These are phyloP conservation scores for Pichia rugopelliculosa DNA, from an alignment of 805 yeast species.

Conservation along the genomic window DNA sequence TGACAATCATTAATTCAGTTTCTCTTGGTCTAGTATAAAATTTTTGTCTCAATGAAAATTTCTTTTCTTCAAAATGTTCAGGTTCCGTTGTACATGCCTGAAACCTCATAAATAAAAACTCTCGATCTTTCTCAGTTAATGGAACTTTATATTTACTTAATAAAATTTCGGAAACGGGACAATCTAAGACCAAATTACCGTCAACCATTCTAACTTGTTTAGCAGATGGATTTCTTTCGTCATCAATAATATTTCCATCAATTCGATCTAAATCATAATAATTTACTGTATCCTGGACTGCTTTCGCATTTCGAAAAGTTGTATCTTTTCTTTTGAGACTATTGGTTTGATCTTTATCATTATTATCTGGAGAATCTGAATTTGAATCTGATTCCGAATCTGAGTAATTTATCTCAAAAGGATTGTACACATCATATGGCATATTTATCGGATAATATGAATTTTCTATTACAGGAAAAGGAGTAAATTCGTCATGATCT, in stretches of 20 bases:
- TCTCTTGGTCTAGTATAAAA: constrained; percentile 70
- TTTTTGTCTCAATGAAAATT: constrained; percentile 77
- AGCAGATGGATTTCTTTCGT: constrained; percentile 18
- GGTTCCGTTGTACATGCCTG: constrained; percentile 95
- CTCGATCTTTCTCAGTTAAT: constrained; percentile 40
- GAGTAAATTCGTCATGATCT: constrained; percentile 25
- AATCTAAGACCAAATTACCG: constrained; percentile 81
- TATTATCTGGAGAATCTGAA: constrained; percentile 6
- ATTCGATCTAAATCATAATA: constrained; percentile 7
- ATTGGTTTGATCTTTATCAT: background rate
- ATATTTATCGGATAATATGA: constrained; percentile 29
- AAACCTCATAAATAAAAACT: constrained; percentile 83
- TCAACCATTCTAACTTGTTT: constrained; percentile 47
- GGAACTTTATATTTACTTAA: constrained; percentile 42
- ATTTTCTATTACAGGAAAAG: constrained; percentile 28
- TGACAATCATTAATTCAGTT: constrained; percentile 79
- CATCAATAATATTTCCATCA: background rate
- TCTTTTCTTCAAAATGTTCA: constrained; percentile 47
- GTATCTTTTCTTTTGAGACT: constrained; percentile 9
- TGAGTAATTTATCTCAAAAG: constrained; percentile 23
- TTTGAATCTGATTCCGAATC: constrained; percentile 19
- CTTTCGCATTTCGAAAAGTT: constrained; percentile 10
- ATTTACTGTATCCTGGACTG: constrained; percentile 12
- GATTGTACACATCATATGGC: constrained; percentile 23
- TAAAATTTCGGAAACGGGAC: constrained; percentile 74